Evolutionary conservation across 495 filamentous ascomycete species (phyloP).

Genomic region (Annulohypoxylon stygium): DNA sequence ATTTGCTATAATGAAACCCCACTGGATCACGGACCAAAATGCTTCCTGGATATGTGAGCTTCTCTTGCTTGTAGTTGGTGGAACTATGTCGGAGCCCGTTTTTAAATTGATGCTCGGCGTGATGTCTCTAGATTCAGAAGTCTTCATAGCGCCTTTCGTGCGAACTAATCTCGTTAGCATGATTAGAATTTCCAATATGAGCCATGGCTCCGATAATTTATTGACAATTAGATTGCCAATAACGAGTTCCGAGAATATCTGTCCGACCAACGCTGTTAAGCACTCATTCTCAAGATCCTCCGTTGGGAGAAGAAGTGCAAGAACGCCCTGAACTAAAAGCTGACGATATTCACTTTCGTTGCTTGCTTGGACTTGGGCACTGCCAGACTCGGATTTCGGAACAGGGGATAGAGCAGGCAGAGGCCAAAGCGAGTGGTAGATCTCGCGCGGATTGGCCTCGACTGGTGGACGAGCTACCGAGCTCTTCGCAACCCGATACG

Average conservation of each 20-base stretch:
- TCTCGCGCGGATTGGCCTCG: slow-evolving; percentile 69
- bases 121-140: slow-evolving; percentile 42
- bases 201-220: slow-evolving; percentile 84
- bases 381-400: slow-evolving; percentile 67
- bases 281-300: slow-evolving; percentile 92
- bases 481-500: slow-evolving; percentile 67
- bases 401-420: slow-evolving; percentile 83
- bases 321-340: slow-evolving; percentile 78
- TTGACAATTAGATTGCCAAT: slow-evolving; percentile 81
- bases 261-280: slow-evolving; percentile 81
- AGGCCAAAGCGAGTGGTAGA: slow-evolving; percentile 88
- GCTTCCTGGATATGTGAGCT: slow-evolving; percentile 56
- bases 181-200: slow-evolving; percentile 84
- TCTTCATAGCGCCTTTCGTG: slow-evolving; percentile 25
- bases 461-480: slow-evolving; percentile 67
- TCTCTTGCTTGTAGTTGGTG: slow-evolving; percentile 50
- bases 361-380: slow-evolving; percentile 70
- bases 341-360: slow-evolving; percentile 87
- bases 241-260: slow-evolving; percentile 88
- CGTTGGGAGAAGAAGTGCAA: slow-evolving; percentile 87
- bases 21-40: slow-evolving; percentile 80
- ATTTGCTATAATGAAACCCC: slow-evolving; percentile 73
- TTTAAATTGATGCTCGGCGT: slow-evolving; percentile 34
- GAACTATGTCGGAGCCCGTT: slow-evolving; percentile 44
- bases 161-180: slow-evolving; percentile 58